Base-by-base conservation (phyloP, 805 yeast species). In the Myxozyma geophila region DNA sequence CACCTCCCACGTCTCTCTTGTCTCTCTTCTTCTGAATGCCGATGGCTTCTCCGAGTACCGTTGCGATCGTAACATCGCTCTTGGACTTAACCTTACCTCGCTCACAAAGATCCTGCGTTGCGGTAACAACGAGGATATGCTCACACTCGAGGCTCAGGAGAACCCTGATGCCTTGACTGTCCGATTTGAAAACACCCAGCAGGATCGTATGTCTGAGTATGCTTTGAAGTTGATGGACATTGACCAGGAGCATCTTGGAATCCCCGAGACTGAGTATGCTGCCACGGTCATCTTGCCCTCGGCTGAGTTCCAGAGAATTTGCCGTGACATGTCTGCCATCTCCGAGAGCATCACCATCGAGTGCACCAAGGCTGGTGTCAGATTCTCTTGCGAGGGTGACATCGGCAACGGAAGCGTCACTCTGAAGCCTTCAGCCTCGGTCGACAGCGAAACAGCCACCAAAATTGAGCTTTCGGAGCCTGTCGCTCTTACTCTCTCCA, bases 191-290 rank as follows among this genome's bases (percentile, higher is more conserved):
- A 98, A 93, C 77, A 85, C 89, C 71, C 85, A 85, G 78, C 90
- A 86, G 78, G 98, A 92, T 74, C 85, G 97, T 75, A 89, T 93
- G 67, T 88, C 96, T 67, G 98, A 93, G 81, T 95, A 89, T 78
- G 84, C 88, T 55, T 83, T 95, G 75, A 92, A 92, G 76, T 84
- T 95, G 75, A 92, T 95, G 97, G 96, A 93, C 74, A 91, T 95
- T 70, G 98, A 95, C 76, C 90, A 96, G 58, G 98, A 95, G 75
- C 90, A 90, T 79, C 84, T 95, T 72, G 87, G 89, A 72, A 90
- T 95, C 75, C 98, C 96, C 71, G 98, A 92, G 71, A 87, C 92
- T 86, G 96, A 90, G 68, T 89, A 89, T 75, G 96, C 90, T 74
- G 86, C 95, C 44, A 86, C 89, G 66, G 82, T 95, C 71, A 86